phyloP scores from a whole-genome alignment of 345 rosid species.

The Ailanthus altissimus region DNA sequence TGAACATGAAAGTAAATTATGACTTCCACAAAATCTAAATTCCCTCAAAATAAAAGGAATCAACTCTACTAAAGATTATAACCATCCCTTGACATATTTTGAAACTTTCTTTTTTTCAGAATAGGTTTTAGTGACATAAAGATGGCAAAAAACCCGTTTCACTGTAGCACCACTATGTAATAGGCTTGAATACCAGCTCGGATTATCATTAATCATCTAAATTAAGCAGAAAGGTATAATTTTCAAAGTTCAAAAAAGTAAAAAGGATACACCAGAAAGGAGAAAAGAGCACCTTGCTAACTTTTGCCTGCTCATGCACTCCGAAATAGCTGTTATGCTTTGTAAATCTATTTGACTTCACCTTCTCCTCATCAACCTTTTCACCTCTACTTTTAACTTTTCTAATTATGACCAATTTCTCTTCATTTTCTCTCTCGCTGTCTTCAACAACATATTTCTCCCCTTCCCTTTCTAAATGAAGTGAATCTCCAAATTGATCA shows the following conservation, averaged over 20 bases:
- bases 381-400: constrained; percentile 27
- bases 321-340: constrained; percentile 4
- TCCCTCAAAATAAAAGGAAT: background rate
- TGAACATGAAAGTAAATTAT: background rate
- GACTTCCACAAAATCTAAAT: background rate
- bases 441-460: constrained; percentile 34
- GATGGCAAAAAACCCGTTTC: background rate
- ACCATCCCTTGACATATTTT: background rate
- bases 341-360: constrained; percentile 20
- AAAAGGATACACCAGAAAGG: background rate
- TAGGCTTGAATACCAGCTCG: background rate
- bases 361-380: constrained; percentile 22
- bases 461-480: constrained; percentile 15
- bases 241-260: background rate
- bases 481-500: constrained; percentile 26
- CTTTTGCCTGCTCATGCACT: constrained; percentile 18
- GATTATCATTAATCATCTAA: background rate
- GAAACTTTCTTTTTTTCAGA: background rate
- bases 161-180: background rate
- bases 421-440: constrained; percentile 30
- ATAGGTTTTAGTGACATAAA: background rate
- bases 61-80: background rate
- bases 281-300: constrained; percentile 22
- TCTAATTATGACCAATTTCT: constrained; percentile 7
- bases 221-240: background rate